Conservation (phyloP, 306 rosid genomes). For the Clitoria ternatea region DNA sequence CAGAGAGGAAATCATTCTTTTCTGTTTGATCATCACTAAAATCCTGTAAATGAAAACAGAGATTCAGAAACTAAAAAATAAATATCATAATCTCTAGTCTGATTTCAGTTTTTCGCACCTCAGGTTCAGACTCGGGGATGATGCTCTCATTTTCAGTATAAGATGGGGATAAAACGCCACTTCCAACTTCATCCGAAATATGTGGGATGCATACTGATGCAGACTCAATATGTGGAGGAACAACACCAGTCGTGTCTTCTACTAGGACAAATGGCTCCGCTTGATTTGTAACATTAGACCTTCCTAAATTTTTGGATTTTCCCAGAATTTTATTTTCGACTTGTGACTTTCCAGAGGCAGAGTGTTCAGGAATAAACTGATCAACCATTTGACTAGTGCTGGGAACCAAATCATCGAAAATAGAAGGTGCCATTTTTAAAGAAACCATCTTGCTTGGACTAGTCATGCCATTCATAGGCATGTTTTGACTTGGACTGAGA, state of each 20-base stretch:
- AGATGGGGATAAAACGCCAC: conserved; percentile 38
- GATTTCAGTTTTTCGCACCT: conserved; percentile 43
- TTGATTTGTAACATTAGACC: conserved; percentile 18
- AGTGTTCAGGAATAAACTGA: conserved; percentile 27
- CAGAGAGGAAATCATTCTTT: conserved; percentile 47
- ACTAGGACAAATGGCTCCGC: conserved; percentile 19
- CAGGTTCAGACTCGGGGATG: conserved; percentile 48
- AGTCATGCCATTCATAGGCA: conserved; percentile 34
- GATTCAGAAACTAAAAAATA: conserved; percentile 3
- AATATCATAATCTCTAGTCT: conserved; percentile 14
- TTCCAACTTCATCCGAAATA: conserved; percentile 31
- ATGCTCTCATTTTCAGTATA: conserved; percentile 46
- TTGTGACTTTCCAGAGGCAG: conserved; percentile 30
- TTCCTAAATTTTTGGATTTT: conserved; percentile 25
- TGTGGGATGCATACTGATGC: background rate
- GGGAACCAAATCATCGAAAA: conserved; percentile 42
- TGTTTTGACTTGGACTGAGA: conserved; percentile 21
- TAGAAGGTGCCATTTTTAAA: conserved; percentile 34
- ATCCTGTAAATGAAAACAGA: conserved; percentile 47
- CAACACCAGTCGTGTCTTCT: conserved; percentile 23
- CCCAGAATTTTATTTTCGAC: conserved; percentile 22
- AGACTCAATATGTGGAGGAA: conserved; percentile 27
- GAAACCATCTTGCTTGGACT: conserved; percentile 29
- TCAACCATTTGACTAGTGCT: conserved; percentile 35
- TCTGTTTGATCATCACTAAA: conserved; percentile 40